Evolutionary conservation across 139 green algal species (phyloP), one percentile per base, ranked within the genome.

Genomic region (Chlamydomonas sp.): DNA sequence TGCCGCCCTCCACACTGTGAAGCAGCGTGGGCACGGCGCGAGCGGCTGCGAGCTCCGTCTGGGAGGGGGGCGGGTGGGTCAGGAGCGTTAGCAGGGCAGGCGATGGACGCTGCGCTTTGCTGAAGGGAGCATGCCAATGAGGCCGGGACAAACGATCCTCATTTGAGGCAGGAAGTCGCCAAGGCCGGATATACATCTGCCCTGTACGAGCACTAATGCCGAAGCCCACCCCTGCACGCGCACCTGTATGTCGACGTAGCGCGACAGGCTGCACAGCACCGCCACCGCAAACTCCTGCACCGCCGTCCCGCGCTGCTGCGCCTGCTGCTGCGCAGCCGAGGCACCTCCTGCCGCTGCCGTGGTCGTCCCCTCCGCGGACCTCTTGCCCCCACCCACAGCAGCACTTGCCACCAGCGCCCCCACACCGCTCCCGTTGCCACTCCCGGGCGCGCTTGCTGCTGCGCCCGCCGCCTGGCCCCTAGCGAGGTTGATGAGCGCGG

Each of bases 241-340:
- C 17, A 91, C 88, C 73, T 91, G 84, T 4, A 89, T 63, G 31
- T 88, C 89, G 7, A 79, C 61, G 64, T 77, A 89, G 49, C 87
- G 78, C 8, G 78, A 82, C 71, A 94, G 74, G 68, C 79, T 85
- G 61, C 85, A 87, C 68, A 94, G 72, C 74, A 92, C 83, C 17
- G 91, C 89, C 49, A 87, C 91, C 9, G 86, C 71, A 72, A 92
- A 89, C 91, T 94, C 91, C 15, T 85, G 77, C 1, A 78, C 85
- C 20, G 0, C 66, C 3, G 74, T 16, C 0, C 72, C 61, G 4
- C 4, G 16, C 5, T 64, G 68, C 67, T 14, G 49, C 49, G n/a
- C 58, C 14, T 8, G 76, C 10, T 80, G 76, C 12, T 5, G 76
- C 14, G 66, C 66, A 10, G 66, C 8, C 17, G 12, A 3, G 58